Evolutionary conservation across 2,329 filamentous ascomycete species (phyloP).

Genomic region (Lecanoromycetidae sp.): DNA sequence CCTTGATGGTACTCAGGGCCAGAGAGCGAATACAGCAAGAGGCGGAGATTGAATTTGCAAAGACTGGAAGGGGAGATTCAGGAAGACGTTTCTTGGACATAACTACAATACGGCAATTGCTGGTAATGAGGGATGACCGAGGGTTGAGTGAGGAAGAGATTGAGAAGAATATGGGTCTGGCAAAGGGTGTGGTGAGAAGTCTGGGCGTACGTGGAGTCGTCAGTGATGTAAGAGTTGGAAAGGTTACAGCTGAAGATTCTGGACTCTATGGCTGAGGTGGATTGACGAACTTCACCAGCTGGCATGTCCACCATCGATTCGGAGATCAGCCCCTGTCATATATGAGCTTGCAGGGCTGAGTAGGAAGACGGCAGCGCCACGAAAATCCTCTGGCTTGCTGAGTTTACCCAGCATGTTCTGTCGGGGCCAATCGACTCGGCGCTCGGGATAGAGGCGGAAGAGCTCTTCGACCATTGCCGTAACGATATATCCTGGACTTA

Average conservation of each 20-base stretch:
- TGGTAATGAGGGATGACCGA: slow-evolving; percentile 37
- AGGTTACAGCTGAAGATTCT: slow-evolving; percentile 2
- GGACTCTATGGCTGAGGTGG: slow-evolving; percentile 8
- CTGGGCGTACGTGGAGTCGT: slow-evolving; percentile 29
- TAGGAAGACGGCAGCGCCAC: slow-evolving; percentile 55
- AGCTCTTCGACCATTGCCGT: slow-evolving; percentile 70
- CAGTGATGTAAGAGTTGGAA: slow-evolving; percentile 18
- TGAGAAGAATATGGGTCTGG: slow-evolving; percentile 35
- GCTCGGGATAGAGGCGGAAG: slow-evolving; percentile 62
- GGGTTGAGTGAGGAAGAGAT: slow-evolving; percentile 28
- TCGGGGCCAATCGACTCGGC: slow-evolving; percentile 30
- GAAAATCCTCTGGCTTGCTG: slow-evolving; percentile 46
- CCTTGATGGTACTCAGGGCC: slow-evolving; percentile 41
- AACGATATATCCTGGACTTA: slow-evolving; percentile 43
- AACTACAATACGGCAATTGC: slow-evolving; percentile 36
- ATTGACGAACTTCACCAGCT: slow-evolving; percentile 28
- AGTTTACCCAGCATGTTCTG: slow-evolving; percentile 43
- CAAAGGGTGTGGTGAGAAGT: slow-evolving; percentile 31
- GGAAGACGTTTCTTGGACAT: slow-evolving; percentile 38
- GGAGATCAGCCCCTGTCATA: slow-evolving; percentile 57
- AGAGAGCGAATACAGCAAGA: slow-evolving; percentile 39
- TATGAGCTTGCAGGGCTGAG: slow-evolving; percentile 56
- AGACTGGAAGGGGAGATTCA: slow-evolving; percentile 27
- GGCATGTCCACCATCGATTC: slow-evolving; percentile 60
- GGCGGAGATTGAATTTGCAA: slow-evolving; percentile 42